These are phyloP conservation scores for Endocalyx cinctus DNA, from an alignment of 2,329 filamentous ascomycete species.

Conservation along the genomic window DNA sequence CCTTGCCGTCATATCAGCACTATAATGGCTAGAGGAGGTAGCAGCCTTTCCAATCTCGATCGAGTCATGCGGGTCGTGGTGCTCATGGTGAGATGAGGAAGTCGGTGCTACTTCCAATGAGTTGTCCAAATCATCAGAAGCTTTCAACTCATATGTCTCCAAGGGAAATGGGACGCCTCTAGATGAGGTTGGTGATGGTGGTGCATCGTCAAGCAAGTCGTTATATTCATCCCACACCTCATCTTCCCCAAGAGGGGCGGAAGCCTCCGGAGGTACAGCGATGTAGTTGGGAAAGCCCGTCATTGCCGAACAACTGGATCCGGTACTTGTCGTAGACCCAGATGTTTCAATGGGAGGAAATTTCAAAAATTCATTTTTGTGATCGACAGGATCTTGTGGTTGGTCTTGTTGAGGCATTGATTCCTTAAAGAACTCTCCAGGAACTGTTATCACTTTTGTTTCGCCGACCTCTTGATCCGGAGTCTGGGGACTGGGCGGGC, in stretches of 20 bases:
- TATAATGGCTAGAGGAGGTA: constrained; percentile 48
- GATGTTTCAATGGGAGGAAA: constrained; percentile 73
- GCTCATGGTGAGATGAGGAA: too few species aligned
- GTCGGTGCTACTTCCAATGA: constrained; percentile 27
- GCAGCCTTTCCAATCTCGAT: constrained; percentile 28
- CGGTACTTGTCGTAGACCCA: constrained; percentile 49
- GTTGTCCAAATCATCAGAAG: constrained; percentile 30
- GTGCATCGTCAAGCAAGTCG: constrained; percentile 70
- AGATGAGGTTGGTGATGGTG: constrained; percentile 52
- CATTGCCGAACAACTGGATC: constrained; percentile 64
- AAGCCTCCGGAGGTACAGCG: constrained; percentile 59
- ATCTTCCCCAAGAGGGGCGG: constrained; percentile 66
- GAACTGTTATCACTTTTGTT: constrained; percentile 29
- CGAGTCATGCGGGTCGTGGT: too few species aligned
- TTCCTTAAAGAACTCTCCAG: constrained; percentile 25
- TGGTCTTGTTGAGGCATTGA: constrained; percentile 24
- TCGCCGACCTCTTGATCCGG: constrained; percentile 34
- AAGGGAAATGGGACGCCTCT: constrained; percentile 53
- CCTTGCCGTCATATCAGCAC: constrained; percentile 49
- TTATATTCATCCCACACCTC: constrained; percentile 95
- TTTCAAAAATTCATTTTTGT: constrained; percentile 60
- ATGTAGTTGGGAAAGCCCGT: constrained; percentile 58
- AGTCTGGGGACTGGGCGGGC: constrained; percentile 35
- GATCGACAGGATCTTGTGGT: constrained; percentile 26
- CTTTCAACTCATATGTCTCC: constrained; percentile 40